Conservation (phyloP, 495 filamentous ascomycete genomes). For the Cryomyces minteri region DNA sequence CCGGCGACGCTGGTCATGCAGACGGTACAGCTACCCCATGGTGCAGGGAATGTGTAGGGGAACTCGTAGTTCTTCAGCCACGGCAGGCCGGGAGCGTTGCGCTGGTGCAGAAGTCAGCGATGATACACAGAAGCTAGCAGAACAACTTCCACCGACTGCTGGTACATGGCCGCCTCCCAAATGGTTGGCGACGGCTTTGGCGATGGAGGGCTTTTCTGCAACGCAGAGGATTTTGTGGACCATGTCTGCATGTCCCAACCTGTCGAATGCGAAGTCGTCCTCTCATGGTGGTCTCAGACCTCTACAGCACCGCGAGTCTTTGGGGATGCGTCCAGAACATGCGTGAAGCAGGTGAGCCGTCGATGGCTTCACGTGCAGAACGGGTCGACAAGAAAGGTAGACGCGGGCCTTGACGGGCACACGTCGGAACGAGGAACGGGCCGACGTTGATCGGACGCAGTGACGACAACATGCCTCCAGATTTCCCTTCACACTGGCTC, state of each 20-base stretch:
- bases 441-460: too few relatives aligned
- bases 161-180: slow-evolving; percentile 56
- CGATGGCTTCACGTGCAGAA: too few relatives aligned
- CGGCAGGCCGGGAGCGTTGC: slow-evolving; percentile 38
- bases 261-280: too few relatives aligned
- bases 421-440: too few relatives aligned
- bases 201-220: slow-evolving; percentile 92
- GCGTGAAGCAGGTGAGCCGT: too few relatives aligned
- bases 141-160: slow-evolving; percentile 36
- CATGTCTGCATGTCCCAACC: slow-evolving; percentile 2
- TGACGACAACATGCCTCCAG: too few relatives aligned
- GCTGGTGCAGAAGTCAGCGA: slow-evolving; percentile 18
- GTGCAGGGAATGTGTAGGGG: slow-evolving; percentile 60
- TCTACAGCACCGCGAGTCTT: too few relatives aligned
- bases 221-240: slow-evolving; percentile 59
- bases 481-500: too few relatives aligned
- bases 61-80: slow-evolving; percentile 94
- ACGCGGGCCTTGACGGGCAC: slow-evolving; percentile 1
- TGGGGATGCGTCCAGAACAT: too few relatives aligned
- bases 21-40: slow-evolving; percentile 68
- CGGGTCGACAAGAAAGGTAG: too few relatives aligned
- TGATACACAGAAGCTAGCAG: not conserved
- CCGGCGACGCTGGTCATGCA: slow-evolving; percentile 87
- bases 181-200: slow-evolving; percentile 81
- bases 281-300: too few relatives aligned